A percentile compares a stretch with the other conserved stretches of the same genome.
phyloP scores from a whole-genome alignment of 2,329 filamentous ascomycete species.

The Leptodontidium sp. region DNA sequence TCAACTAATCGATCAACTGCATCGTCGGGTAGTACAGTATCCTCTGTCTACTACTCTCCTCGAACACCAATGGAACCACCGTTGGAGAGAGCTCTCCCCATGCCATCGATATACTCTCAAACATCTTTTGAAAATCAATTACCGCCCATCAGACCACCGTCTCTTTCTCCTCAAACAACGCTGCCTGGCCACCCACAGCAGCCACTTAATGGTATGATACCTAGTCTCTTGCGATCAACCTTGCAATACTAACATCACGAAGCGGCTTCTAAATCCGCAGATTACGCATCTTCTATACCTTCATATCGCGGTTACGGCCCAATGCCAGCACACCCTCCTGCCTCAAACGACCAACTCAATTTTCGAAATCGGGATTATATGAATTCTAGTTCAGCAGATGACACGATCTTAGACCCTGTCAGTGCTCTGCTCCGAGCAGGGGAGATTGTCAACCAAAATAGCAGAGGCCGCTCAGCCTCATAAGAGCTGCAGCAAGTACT shows the following conservation, averaged over 20 bases:
- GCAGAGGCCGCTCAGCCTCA: constrained; percentile 29
- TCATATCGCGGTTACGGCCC: constrained; percentile 40
- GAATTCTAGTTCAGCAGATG: constrained; percentile 40
- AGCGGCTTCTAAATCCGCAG: constrained; percentile 36
- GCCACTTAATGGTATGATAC: constrained; percentile 42
- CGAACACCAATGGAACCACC: constrained; percentile 45
- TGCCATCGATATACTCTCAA: constrained; percentile 41
- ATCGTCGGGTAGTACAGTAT: constrained; percentile 41
- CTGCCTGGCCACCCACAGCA: constrained; percentile 33
- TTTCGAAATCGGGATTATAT: constrained; percentile 34
- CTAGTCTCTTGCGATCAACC: background rate
- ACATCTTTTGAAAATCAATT: constrained; percentile 45
- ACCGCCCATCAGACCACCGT: constrained; percentile 41
- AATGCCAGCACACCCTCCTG: constrained; percentile 17
- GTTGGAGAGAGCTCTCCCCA: constrained; percentile 42
- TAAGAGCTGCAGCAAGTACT: constrained; percentile 14
- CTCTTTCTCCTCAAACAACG: constrained; percentile 42
- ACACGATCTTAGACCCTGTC: constrained; percentile 61
- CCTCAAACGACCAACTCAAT: constrained; percentile 29
- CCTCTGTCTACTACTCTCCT: constrained; percentile 42
- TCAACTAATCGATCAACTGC: constrained; percentile 42
- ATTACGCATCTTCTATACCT: constrained; percentile 39
- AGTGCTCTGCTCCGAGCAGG: constrained; percentile 65
- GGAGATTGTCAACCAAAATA: constrained; percentile 62
- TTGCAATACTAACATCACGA: constrained; percentile 21